Conservation (phyloP, 148 eudicot species). For the Fagopyrum esculentum region DNA sequence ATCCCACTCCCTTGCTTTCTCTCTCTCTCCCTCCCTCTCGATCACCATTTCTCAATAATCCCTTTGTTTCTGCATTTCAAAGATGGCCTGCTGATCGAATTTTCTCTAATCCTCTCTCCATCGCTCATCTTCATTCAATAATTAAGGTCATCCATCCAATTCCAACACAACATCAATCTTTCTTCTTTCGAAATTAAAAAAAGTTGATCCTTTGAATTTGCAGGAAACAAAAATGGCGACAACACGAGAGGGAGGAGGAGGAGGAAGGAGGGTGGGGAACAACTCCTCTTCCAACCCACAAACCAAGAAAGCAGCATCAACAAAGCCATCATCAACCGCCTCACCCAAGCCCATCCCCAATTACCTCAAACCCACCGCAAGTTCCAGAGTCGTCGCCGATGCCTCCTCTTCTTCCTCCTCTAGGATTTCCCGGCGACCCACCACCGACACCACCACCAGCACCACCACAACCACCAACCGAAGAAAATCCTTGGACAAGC, state of each 20-base stretch:
- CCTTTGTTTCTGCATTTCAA: not conserved
- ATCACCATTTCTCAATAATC: not conserved
- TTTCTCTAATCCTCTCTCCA: not conserved
- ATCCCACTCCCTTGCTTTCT: not conserved
- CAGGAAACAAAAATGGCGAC: slow-evolving; percentile 6
- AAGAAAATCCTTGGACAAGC: slow-evolving; percentile 44
- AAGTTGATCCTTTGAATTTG: not conserved
- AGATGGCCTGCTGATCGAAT: not conserved
- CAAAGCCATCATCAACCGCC: not conserved
- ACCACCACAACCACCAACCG: slow-evolving; percentile 20
- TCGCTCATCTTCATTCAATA: not conserved
- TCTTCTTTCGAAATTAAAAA: too few relatives aligned
- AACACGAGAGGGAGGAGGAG: not conserved
- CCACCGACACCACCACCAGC: not conserved
- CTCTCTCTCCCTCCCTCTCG: not conserved
- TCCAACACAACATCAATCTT: not conserved
- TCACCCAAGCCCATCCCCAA: not conserved
- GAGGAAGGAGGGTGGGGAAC: not conserved
- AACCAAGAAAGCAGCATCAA: not conserved
- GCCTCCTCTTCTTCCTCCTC: not conserved
- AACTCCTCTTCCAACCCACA: slow-evolving; percentile 2
- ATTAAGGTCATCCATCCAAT: not conserved
- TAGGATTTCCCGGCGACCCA: not conserved
- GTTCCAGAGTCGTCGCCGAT: not conserved
- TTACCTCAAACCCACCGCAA: slow-evolving; percentile 9